These are phyloP conservation scores for Acanthochlamys bracteata DNA, from an alignment of 106 monocot species.

Conservation along the genomic window DNA sequence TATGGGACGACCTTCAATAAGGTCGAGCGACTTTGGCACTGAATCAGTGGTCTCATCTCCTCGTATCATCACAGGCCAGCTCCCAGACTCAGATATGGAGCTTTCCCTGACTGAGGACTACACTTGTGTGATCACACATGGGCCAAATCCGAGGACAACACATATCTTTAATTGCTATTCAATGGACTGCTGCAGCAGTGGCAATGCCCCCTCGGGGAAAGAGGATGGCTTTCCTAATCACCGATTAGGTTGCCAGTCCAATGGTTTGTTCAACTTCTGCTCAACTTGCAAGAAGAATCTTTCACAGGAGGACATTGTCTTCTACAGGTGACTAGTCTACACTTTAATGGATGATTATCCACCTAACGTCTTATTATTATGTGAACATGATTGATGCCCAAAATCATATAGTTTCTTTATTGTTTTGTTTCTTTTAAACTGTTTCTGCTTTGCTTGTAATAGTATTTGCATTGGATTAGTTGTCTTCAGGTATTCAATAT, in stretches of 20 bases:
- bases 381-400: no score
- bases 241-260: background rate
- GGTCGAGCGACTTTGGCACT: background rate
- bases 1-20: slow-evolving; percentile 9
- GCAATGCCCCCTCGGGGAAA: background rate
- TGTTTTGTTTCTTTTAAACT: no score
- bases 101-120: slow-evolving; percentile 48
- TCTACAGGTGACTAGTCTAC: no score
- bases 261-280: slow-evolving; percentile 45
- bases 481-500: no score
- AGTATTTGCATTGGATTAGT: no score
- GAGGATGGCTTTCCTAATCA: background rate
- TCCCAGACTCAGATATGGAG: slow-evolving; percentile 40
- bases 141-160: slow-evolving; percentile 46
- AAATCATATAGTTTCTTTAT: no score
- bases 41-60: background rate
- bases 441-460: no score
- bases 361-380: no score
- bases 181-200: slow-evolving; percentile 26
- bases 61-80: slow-evolving; percentile 2
- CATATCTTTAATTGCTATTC: slow-evolving; percentile 61
- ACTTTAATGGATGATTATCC: no score
- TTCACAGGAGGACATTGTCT: slow-evolving; percentile 47
- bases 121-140: slow-evolving; percentile 59
- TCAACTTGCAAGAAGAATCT: slow-evolving; percentile 55